Conservation (phyloP, 2,329 filamentous ascomycete genomes). For the Monosporascus ibericus region DNA sequence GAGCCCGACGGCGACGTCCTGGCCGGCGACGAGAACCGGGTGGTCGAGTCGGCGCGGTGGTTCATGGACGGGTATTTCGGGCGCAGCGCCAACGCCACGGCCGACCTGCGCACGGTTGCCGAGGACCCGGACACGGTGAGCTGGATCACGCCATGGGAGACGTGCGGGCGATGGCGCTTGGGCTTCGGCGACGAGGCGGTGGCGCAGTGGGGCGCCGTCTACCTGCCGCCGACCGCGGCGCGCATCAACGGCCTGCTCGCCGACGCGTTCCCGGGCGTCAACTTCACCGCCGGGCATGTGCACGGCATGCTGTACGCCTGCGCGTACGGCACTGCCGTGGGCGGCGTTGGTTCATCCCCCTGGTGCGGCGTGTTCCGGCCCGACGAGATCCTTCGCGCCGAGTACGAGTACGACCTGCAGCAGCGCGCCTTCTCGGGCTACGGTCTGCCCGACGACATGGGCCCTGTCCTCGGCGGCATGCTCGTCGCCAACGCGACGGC, state of each 20-base stretch:
- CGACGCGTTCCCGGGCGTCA: constrained; percentile 8
- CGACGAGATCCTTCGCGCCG: constrained; percentile 12
- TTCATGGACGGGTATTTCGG: constrained; percentile 18
- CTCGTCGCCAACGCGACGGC: constrained; percentile 14
- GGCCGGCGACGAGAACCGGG: constrained; percentile 14
- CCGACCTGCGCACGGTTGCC: constrained; percentile 3
- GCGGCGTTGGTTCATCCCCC: constrained; percentile 12
- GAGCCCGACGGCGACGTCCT: constrained; percentile 8
- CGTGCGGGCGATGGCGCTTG: constrained; percentile 12
- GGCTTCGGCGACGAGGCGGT: constrained; percentile 5
- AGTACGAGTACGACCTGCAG: constrained; percentile 18
- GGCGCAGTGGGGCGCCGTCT: constrained; percentile 10
- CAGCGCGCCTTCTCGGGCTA: constrained; percentile 18
- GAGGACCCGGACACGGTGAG: constrained; percentile 13
- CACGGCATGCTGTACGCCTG: constrained; percentile 18
- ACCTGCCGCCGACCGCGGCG: constrained; percentile 14
- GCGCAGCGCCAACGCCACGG: constrained; percentile 11
- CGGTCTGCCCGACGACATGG: constrained; percentile 16
- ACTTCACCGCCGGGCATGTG: constrained; percentile 11
- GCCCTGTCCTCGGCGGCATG: constrained; percentile 12
- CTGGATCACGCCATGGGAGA: constrained; percentile 17
- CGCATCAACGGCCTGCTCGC: constrained; percentile 12
- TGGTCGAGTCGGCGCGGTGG: constrained; percentile 15
- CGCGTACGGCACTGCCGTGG: constrained; percentile 15
- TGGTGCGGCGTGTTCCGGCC: constrained; percentile 16